Evolutionary conservation across 495 filamentous ascomycete genomes (phyloP).

Genomic region (Bacidia rubella): DNA sequence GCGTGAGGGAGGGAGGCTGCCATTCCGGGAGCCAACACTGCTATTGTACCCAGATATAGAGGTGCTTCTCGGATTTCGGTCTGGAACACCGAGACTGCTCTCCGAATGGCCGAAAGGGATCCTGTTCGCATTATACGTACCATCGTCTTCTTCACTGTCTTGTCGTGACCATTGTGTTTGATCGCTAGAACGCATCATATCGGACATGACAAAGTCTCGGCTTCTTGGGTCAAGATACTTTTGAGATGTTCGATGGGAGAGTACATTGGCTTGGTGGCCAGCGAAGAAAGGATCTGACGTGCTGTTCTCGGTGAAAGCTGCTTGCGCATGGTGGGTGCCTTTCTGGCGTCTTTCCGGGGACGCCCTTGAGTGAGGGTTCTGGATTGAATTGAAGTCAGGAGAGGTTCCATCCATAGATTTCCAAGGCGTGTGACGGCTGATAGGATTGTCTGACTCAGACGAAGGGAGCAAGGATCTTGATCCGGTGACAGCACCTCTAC

Average conservation of each 20-base stretch:
- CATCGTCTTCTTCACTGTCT: slow-evolving; percentile 19
- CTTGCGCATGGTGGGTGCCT: slow-evolving; percentile 23
- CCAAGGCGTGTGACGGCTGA: slow-evolving; percentile 39
- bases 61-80: slow-evolving; percentile 10
- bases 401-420: slow-evolving; percentile 36
- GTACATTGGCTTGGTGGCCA: slow-evolving; percentile 1
- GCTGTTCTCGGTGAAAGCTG: slow-evolving; percentile 8
- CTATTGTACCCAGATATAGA: slow-evolving; percentile 21
- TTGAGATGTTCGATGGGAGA: slow-evolving; percentile 11
- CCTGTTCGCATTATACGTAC: slow-evolving; percentile 8
- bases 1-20: slow-evolving; percentile 29
- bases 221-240: slow-evolving; percentile 15
- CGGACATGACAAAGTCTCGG: slow-evolving; percentile 12
- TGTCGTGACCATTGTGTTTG: slow-evolving; percentile 11
- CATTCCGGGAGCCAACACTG: slow-evolving; percentile 23
- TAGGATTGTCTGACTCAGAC: slow-evolving; percentile 50
- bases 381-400: slow-evolving; percentile 27
- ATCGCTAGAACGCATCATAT: slow-evolving; percentile 6
- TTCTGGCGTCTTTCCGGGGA: slow-evolving; percentile 23
- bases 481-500: slow-evolving; percentile 40
- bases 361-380: slow-evolving; percentile 23
- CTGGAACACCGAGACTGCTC: slow-evolving; percentile 2
- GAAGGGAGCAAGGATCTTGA: slow-evolving; percentile 51
- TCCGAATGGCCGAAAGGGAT: slow-evolving; percentile 12
- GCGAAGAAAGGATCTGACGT: slow-evolving; percentile 10